These are phyloP conservation scores for Sicyos edulis DNA, from an alignment of 306 rosid genomes.

Conservation along the genomic window DNA sequence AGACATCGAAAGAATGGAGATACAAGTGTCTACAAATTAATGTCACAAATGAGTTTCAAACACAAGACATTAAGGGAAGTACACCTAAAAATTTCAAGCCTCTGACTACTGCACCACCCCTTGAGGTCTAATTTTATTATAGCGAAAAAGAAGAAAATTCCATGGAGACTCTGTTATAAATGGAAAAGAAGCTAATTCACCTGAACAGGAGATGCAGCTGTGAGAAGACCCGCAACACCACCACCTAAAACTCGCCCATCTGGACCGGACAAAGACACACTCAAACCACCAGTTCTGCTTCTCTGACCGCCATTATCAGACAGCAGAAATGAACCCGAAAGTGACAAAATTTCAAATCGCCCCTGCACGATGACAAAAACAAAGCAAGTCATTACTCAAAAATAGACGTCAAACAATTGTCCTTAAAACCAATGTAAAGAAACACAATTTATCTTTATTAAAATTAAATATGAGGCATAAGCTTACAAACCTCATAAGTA, in stretches of 20 bases:
- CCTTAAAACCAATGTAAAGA: too few relatives aligned
- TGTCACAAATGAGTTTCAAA: too few relatives aligned
- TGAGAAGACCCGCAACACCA: conserved; percentile 53
- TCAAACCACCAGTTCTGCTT: conserved; percentile 52
- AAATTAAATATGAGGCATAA: not conserved
- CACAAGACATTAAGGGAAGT: too few relatives aligned
- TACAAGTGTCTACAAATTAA: too few relatives aligned
- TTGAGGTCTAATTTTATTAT: too few relatives aligned
- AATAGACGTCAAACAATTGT: not conserved
- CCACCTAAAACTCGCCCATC: conserved; percentile 78
- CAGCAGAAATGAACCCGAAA: conserved; percentile 54
- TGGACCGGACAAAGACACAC: conserved; percentile 58
- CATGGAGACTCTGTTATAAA: too few relatives aligned
- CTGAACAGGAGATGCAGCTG: conserved; percentile 80
- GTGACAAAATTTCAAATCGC: conserved; percentile 60
- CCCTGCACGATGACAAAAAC: conserved; percentile 44
- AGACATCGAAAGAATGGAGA: too few relatives aligned
- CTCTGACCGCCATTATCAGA: conserved; percentile 40
- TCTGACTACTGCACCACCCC: too few relatives aligned
- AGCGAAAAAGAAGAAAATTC: too few relatives aligned
- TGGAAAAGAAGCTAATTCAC: conserved; percentile 26
- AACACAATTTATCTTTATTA: not conserved
- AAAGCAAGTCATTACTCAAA: not conserved
- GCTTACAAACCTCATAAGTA: conserved; percentile 73
- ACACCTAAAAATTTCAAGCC: too few relatives aligned